phyloP scores from a whole-genome alignment of 1,139 yeast genomes.

The Scheffersomyces segobiensis region DNA sequence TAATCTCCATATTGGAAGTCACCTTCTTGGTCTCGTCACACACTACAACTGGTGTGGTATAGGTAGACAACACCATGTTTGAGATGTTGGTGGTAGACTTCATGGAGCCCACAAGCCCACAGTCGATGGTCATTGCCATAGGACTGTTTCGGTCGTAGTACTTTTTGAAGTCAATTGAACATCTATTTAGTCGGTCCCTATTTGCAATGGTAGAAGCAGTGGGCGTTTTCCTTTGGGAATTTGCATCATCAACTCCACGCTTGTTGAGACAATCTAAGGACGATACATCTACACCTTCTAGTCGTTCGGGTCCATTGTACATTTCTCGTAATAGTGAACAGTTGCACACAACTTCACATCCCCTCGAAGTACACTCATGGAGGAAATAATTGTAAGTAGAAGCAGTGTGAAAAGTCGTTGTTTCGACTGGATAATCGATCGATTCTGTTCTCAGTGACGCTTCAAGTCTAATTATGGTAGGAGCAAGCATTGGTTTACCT shows the following conservation, averaged over 20 bases:
- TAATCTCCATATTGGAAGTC: not conserved
- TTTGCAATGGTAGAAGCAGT: not conserved
- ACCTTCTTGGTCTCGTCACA: not conserved
- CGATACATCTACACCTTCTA: not conserved
- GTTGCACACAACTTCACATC: too few species aligned
- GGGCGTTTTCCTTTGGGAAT: not conserved
- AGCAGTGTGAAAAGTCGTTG: not conserved
- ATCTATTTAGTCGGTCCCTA: not conserved
- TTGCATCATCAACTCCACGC: not conserved
- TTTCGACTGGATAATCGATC: not conserved
- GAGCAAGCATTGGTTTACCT: not conserved
- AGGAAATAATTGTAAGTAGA: too few species aligned
- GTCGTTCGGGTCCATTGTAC: not conserved
- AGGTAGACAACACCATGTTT: not conserved
- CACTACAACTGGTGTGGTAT: not conserved
- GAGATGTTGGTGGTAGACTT: conserved; percentile 4
- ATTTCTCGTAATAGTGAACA: too few species aligned
- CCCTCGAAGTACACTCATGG: too few species aligned
- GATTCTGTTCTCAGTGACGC: not conserved
- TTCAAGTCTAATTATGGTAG: not conserved
- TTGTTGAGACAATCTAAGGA: not conserved
- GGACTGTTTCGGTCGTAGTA: conserved; percentile 9
- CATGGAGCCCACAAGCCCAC: conserved; percentile 7
- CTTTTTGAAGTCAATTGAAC: conserved; percentile 7
- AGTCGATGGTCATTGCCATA: conserved; percentile 13